Conservation (phyloP, 352 stramenopile genomes). For the Globisporangium spinosum region DNA sequence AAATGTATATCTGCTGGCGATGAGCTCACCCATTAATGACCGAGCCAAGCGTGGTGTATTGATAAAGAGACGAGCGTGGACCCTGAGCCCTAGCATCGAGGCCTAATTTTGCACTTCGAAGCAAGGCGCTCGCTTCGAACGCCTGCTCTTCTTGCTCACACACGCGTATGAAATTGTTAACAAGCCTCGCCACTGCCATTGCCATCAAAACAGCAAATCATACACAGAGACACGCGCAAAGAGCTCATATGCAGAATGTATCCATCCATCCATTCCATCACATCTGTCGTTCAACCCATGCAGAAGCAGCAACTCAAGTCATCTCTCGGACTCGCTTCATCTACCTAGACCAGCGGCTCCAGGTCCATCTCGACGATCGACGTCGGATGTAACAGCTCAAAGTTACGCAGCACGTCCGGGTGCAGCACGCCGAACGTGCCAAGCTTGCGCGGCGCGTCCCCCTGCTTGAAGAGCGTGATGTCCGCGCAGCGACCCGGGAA, state of each 20-base stretch:
- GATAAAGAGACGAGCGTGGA: not conserved
- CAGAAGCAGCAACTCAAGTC: not conserved
- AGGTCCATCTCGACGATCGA: conserved; percentile 98
- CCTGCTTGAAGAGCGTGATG: conserved; percentile 89
- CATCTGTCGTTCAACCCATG: not conserved
- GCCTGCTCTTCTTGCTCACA: not conserved
- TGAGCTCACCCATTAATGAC: not conserved
- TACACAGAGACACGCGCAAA: not conserved
- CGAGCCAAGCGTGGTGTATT: not conserved
- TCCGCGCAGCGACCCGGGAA: conserved; percentile 96
- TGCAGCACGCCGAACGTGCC: conserved; percentile 98
- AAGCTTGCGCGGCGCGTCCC: conserved; percentile 65
- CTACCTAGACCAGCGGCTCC: conserved; percentile 92
- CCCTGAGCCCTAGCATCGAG: not conserved
- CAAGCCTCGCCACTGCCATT: not conserved
- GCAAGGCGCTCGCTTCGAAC: not conserved
- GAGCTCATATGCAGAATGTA: not conserved
- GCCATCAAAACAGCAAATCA: not conserved
- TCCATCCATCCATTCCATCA: conserved; percentile 8
- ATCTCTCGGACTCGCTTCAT: conserved; percentile 1
- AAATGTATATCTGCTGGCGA: not conserved
- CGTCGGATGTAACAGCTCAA: conserved; percentile 96
- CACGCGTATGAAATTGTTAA: not conserved
- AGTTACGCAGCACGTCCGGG: conserved; percentile 96
- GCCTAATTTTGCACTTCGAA: not conserved